Conservation (phyloP, 495 filamentous ascomycete species). For the Coniosporium apollinis region DNA sequence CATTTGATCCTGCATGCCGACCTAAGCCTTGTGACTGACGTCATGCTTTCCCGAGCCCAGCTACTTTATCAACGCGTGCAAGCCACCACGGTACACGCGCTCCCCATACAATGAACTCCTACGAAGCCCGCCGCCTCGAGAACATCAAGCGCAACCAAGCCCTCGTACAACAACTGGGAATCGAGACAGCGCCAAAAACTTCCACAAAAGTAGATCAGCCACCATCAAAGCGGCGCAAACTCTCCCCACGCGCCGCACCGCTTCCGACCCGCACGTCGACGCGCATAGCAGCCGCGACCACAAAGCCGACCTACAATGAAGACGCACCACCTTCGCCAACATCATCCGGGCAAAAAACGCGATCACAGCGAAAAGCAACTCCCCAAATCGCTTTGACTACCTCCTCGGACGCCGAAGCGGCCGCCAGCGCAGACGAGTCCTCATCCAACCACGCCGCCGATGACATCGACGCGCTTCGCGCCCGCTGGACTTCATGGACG, state of each 20-base stretch:
- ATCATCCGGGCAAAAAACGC: background rate
- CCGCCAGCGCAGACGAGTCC: background rate
- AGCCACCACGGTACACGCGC: too few relatives aligned
- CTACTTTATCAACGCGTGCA: too few relatives aligned
- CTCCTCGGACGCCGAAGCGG: background rate
- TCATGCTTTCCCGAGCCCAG: too few relatives aligned
- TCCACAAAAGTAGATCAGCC: background rate
- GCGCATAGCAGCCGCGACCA: conserved; percentile 18
- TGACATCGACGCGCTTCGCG: conserved; percentile 20
- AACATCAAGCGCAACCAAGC: conserved; percentile 39
- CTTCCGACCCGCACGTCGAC: conserved; percentile 21
- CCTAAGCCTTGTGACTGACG: too few relatives aligned
- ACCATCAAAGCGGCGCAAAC: conserved; percentile 14
- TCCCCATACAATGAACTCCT: conserved; percentile 34
- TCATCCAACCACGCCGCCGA: background rate
- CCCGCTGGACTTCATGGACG: conserved; percentile 28
- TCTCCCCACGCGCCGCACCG: conserved; percentile 5
- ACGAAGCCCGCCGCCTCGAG: conserved; percentile 35
- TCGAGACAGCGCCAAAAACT: conserved; percentile 13
- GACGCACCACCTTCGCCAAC: conserved; percentile 7
- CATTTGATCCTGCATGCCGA: too few relatives aligned
- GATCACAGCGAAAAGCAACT: background rate
- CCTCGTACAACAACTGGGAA: conserved; percentile 27
- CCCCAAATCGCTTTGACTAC: too few relatives aligned
- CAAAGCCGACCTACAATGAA: conserved; percentile 14